Evolutionary conservation across 345 rosid species (phyloP), one percentile per base, ranked within the genome.

Genomic region (Iberis pinnata): DNA sequence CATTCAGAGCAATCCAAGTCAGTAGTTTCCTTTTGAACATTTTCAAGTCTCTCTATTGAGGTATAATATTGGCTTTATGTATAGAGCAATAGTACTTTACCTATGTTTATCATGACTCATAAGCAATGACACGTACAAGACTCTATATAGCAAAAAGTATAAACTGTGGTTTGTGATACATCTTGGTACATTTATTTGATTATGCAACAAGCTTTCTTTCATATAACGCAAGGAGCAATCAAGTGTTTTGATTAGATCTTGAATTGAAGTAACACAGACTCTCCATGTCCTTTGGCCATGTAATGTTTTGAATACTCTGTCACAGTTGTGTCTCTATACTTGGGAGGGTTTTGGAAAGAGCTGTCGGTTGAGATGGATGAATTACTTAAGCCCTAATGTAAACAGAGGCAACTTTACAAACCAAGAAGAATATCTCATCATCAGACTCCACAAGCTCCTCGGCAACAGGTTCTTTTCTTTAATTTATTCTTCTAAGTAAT

Each of bases 351-450:
- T 4, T 57, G 90, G 90, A 18, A 83, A 80, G 65, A 83, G 84
- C 40, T 78, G 84, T 18, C 64, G 86, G 58, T 58, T 83, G 51
- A 74, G 81, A 62, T 77, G 86, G 89, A 65, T 80, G 73, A 83
- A 80, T 51, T 78, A 76, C 55, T 60, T 78, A 44, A 69, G 78
- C 58, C 84, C 82, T 24, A 65, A 13, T 25, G 78, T 80, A 31
- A 76, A 75, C 12, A 65, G 55, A 51, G 82, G 76, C 12, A 63
- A 59, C 36, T 76, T 76, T 43, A 63, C 82, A 7, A 79, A 71
- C 55, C 72, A 75, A 61, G 82, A 78, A 70, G 86, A 80, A 65
- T 78, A 76, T 44, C 80, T 79, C 41, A 76, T 78, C 42, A 70
- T 79, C 43, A 73, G 84, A 62, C 82, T 82, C 46, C 88, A 82